Conservation (phyloP, 805 yeast genomes). For the Saturnispora bothae region DNA sequence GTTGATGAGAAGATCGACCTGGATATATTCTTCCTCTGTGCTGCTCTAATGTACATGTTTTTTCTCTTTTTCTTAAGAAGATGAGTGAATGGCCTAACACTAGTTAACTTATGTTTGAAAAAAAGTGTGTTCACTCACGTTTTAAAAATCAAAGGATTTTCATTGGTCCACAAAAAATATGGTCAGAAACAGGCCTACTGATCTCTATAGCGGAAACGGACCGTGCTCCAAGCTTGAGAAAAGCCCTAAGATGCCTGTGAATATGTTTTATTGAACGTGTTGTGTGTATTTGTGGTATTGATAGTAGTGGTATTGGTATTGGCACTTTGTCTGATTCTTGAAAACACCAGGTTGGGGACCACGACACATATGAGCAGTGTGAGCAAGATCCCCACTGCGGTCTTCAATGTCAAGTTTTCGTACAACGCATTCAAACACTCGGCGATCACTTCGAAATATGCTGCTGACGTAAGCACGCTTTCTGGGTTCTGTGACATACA, state of each 20-base stretch:
- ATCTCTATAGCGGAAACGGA: too few species aligned
- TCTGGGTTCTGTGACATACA: conserved; percentile 79
- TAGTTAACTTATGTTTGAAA: too few species aligned
- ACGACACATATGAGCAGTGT: conserved; percentile 14
- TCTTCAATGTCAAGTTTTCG: conserved; percentile 20
- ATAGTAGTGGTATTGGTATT: conserved; percentile 10
- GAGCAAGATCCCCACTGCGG: conserved; percentile 16
- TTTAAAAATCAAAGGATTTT: not conserved
- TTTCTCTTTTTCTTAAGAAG: too few species aligned
- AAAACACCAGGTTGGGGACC: conserved; percentile 23
- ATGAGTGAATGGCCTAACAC: too few species aligned
- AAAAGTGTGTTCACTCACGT: too few species aligned
- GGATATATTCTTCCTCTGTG: conserved; percentile 45
- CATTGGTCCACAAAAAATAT: too few species aligned
- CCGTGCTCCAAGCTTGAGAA: too few species aligned
- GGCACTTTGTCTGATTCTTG: conserved; percentile 15
- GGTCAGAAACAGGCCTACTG: too few species aligned
- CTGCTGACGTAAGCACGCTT: conserved; percentile 24
- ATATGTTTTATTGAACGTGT: not conserved
- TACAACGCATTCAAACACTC: conserved; percentile 27
- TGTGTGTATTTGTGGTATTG: conserved; percentile 19
- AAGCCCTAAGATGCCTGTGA: too few species aligned
- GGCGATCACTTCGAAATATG: conserved; percentile 26
- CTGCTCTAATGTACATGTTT: conserved; percentile 35
- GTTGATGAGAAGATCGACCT: conserved; percentile 63